Base-by-base conservation (phyloP, 306 rosid genomes). In the Inga leiocalycina region DNA sequence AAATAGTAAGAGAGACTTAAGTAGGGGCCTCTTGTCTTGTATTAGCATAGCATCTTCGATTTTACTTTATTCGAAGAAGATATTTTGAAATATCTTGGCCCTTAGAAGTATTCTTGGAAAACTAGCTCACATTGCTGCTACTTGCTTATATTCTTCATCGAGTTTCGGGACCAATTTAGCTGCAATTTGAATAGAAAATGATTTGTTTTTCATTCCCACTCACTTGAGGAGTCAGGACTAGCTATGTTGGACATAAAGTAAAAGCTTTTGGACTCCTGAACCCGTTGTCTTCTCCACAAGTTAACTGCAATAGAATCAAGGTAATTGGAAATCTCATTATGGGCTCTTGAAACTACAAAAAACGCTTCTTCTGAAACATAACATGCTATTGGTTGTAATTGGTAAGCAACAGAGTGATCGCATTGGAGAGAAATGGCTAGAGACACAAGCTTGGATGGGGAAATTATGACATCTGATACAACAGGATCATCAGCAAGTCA, bases 401-500 rank as follows among this genome's bases (percentile, higher is more conserved):
- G 9, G 20, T 71, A 2, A 48, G 76, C 76, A 61, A 27, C 64
- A 80, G 35, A 72, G 66, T 19, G 66, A 22, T 43, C 74, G 30
- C 83, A 6, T 48, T 52, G 20, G 44, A 24, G 56, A 75, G 77
- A 87, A 75, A 90, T 90, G 93, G 88, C 68, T 16, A 70, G 62
- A 27, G 84, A 81, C 74, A 78, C 81, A n/a, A 69, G 72, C 34
- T 67, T 74, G 52, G 85, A 85, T 35, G 88, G 76, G 66, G 87
- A 83, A 22, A 68, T 52, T 39, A 66, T 70, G 70, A 74, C 71
- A 34, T 73, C 74, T 20, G 86, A 85, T 27, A 82, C n/a, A 78
- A 52, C 70, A 70, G 84, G 87, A 82, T 80, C 90, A 82, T 84
- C 91, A 43, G 79, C 46, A 73, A 76, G 71, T 84, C 68, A 74